phyloP scores from a whole-genome alignment of 2,329 filamentous ascomycete genomes.

The Aspergillus ibericus region DNA sequence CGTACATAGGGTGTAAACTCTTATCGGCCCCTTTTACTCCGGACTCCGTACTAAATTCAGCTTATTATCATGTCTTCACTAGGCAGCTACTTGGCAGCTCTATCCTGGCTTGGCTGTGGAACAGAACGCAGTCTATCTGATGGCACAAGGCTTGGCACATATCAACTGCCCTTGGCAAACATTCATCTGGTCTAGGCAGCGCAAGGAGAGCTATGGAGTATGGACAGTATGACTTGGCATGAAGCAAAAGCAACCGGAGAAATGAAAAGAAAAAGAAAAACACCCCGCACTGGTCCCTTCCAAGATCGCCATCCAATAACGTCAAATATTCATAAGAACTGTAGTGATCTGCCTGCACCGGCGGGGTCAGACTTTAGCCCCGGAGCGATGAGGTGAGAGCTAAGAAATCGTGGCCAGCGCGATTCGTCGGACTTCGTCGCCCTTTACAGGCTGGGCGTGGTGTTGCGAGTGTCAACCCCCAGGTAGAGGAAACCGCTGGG shows the following conservation, averaged over 20 bases:
- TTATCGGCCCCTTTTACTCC: no score
- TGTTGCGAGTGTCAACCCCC: conserved; percentile 21
- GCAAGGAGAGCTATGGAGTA: neutral
- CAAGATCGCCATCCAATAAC: conserved; percentile 1
- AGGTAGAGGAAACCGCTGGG: conserved; percentile 31
- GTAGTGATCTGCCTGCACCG: neutral
- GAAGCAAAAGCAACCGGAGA: neutral
- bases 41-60: no score
- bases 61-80: no score
- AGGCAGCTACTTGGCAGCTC: neutral
- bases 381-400: conserved; percentile 1
- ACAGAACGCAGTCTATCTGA: conserved; percentile 14
- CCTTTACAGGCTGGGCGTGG: neutral
- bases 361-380: neutral
- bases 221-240: neutral
- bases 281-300: neutral
- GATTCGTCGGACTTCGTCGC: conserved; percentile 7
- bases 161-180: conserved; percentile 15
- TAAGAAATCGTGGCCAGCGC: conserved; percentile 19
- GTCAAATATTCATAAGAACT: neutral
- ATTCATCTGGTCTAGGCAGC: conserved; percentile 2
- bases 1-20: no score
- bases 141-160: conserved; percentile 16
- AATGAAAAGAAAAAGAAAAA: conserved; percentile 3
- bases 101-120: conserved; percentile 16